Conservation (phyloP, 2,329 filamentous ascomycete species). For the Simplicillium sp. region DNA sequence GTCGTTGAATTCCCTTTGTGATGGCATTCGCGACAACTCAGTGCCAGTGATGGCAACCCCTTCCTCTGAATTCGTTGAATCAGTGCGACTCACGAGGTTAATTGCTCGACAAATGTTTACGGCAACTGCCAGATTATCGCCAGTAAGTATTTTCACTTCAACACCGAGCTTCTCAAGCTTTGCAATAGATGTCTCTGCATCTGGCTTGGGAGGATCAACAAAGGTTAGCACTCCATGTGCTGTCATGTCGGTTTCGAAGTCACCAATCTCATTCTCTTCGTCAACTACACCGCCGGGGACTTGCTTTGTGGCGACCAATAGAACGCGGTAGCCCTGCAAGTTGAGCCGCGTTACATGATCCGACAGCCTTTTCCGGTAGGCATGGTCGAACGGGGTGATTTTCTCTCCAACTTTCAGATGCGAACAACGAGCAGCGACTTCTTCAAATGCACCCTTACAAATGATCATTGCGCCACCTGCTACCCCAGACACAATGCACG, state of each 20-base stretch:
- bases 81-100: constrained; percentile 9
- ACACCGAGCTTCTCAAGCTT: constrained; percentile 14
- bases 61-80: constrained; percentile 6
- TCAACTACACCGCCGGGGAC: constrained; percentile 6
- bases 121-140: constrained; percentile 17
- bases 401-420: constrained; percentile 9
- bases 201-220: constrained; percentile 18
- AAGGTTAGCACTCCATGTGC: constrained; percentile 17
- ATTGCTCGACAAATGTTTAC: constrained; percentile 17
- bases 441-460: constrained; percentile 19
- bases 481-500: constrained; percentile 12
- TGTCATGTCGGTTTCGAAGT: constrained; percentile 14
- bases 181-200: constrained; percentile 15
- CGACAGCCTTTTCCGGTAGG: constrained; percentile 8
- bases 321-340: constrained; percentile 12
- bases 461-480: constrained; percentile 16
- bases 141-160: constrained; percentile 18
- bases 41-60: constrained; percentile 15
- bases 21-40: constrained; percentile 11
- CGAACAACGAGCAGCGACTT: constrained; percentile 14
- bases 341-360: constrained; percentile 10
- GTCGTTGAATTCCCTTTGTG: constrained; percentile 11
- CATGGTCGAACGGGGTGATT: constrained; percentile 9
- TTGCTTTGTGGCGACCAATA: constrained; percentile 14
- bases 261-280: constrained; percentile 12